A percentile compares a stretch with the other conserved stretches of the same genome.
Evolutionary conservation across 441 rosid species (phyloP).

Genomic region (Bruguiera hainesii): DNA sequence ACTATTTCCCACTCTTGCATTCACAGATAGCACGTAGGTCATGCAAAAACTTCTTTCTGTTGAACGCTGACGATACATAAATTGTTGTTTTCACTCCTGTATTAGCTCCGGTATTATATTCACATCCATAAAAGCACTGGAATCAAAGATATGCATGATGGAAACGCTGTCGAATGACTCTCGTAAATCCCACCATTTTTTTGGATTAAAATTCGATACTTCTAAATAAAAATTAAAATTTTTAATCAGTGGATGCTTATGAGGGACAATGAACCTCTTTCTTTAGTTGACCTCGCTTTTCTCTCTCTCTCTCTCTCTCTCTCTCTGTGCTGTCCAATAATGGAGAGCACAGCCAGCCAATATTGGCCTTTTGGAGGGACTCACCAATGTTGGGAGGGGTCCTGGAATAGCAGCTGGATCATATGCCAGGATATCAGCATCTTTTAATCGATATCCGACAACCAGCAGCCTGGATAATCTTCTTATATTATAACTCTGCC

Average conservation of each 20-base stretch:
- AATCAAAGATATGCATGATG: background rate
- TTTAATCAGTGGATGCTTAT: too few species aligned
- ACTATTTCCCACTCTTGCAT: too few species aligned
- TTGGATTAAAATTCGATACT: too few species aligned
- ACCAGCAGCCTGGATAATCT: slow-evolving; percentile 17
- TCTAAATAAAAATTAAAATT: too few species aligned
- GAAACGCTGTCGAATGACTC: background rate
- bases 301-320: background rate
- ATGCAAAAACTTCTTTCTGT: too few species aligned
- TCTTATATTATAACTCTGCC: slow-evolving; percentile 22
- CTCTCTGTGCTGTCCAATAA: slow-evolving; percentile 30
- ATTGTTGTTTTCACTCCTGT: too few species aligned
- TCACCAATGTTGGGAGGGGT: slow-evolving; percentile 30
- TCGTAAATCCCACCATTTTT: too few species aligned
- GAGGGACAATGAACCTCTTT: background rate
- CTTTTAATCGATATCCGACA: slow-evolving; percentile 2
- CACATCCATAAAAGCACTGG: background rate
- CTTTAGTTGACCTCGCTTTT: slow-evolving; percentile 4
- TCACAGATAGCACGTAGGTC: too few species aligned
- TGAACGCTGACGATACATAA: too few species aligned
- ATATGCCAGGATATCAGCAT: slow-evolving; percentile 25
- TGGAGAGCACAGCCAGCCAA: slow-evolving; percentile 35
- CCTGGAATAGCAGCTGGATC: slow-evolving; percentile 30
- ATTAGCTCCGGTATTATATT: background rate
- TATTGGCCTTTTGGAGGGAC: slow-evolving; percentile 41